Evolutionary conservation across 2,329 filamentous ascomycete genomes (phyloP).

Genomic region (Aspergillus bombycis): DNA sequence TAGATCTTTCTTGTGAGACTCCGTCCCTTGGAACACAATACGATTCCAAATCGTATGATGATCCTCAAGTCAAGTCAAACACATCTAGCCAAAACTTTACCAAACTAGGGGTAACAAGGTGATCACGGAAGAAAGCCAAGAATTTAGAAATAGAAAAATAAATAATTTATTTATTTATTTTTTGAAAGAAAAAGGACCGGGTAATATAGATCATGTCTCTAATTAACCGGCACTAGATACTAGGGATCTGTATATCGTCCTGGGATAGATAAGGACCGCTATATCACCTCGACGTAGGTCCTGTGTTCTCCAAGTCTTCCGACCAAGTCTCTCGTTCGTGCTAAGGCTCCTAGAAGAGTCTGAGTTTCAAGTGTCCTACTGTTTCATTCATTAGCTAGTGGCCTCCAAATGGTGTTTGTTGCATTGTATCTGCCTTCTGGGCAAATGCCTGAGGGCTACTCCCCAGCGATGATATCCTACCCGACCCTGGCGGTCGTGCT

Average conservation of each 20-base stretch:
- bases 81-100: not conserved
- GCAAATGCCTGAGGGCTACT: slow-evolving; percentile 4
- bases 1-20: not conserved
- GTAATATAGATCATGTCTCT: not conserved
- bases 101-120: not conserved
- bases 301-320: not conserved
- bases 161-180: no score
- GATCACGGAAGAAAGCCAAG: not conserved
- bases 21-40: not conserved
- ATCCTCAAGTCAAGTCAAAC: not conserved
- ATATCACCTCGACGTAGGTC: not conserved
- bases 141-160: not conserved
- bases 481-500: slow-evolving; percentile 14
- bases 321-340: not conserved
- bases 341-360: no score
- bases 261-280: not conserved
- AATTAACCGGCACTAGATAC: not conserved
- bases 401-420: slow-evolving; percentile 9
- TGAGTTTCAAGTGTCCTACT: not conserved
- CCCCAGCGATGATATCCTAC: slow-evolving; percentile 8
- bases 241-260: not conserved
- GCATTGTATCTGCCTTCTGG: slow-evolving; percentile 15
- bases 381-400: not conserved
- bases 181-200: not conserved
- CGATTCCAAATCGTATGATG: not conserved